Base-by-base conservation (phyloP, 805 yeast genomes). In the Candida arabinofermentans region DNA sequence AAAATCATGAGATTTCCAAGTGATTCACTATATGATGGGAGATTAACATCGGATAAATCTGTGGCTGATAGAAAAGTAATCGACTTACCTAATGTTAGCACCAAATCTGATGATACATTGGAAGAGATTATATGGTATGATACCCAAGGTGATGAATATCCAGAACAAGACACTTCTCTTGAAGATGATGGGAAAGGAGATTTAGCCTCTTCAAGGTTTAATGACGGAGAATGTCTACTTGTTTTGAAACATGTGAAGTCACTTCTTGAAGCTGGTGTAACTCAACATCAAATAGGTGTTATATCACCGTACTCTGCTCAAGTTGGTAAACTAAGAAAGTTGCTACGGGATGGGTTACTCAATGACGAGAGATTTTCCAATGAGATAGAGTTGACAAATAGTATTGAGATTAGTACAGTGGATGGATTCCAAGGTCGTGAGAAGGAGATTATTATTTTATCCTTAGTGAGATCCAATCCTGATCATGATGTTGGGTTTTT, bases 371-470 rank as follows among this genome's bases (percentile, higher is more conserved):
- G 10, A 8, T 29, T 19, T 5, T 16, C 18, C n/a, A 14, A n/a
- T 10, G 32, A 29, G 5, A 29, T 19, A 6, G 8, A 10, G 5
- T 29, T 29, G 16, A 29, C 32, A 5, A 29, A 29, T 29, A 10
- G 47, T 2, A 66, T 91, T 5, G 98, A 91, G 56, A 76, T 90
- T 0, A 79, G 95, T 4, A 87, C 97, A 0, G 91, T 91, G 4
- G 99, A 91, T 65, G 97, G 97, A 1, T 93, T 91, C 55, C 99
- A 91, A 66, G 99, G 99, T 1, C 70, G 97, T 47, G 99, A 91
- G 57, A 93, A 91, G 60, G 95, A 90, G 53, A 83, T 81, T 0
- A 88, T 91, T 6, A 72, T 91, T 1, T 65, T 93, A 10, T 74
- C 93, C 2, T 61, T 91, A 40, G 97, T 91, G 2, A 70, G 99